Evolutionary conservation across 352 stramenopile species (phyloP).

Genomic region (Saprolegnia parasitica): DNA sequence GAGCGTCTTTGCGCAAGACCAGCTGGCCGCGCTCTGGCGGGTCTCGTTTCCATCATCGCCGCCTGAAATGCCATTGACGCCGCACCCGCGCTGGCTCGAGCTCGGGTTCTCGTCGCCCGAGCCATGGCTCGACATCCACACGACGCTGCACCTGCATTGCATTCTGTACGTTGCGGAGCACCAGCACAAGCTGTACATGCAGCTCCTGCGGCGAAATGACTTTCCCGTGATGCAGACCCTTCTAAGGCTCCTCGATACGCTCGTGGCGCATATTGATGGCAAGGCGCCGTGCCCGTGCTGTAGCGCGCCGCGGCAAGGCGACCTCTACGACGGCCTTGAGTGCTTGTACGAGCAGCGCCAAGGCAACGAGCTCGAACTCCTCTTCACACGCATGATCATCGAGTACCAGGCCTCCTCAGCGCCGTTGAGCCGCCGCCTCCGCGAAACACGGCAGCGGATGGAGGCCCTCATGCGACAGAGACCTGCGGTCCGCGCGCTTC

Average conservation of each 20-base stretch:
- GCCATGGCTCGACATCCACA: conserved; percentile 22
- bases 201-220: conserved; percentile 11
- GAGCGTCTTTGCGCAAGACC: conserved; percentile 23
- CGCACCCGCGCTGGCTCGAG: conserved; percentile 19
- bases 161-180: conserved; percentile 20
- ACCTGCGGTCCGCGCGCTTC: not conserved
- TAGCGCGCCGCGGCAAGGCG: not conserved
- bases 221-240: conserved; percentile 16
- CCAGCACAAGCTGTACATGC: conserved; percentile 20
- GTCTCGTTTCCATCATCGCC: conserved; percentile 17
- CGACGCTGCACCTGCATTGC: conserved; percentile 22
- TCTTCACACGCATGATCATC: conserved; percentile 24
- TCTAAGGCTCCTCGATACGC: conserved; percentile 3
- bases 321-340: conserved; percentile 18
- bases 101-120: conserved; percentile 14
- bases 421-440: not conserved
- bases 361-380: conserved; percentile 13
- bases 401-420: conserved; percentile 11
- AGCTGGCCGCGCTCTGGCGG: conserved; percentile 19
- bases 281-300: conserved; percentile 23
- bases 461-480: conserved; percentile 6
- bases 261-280: conserved; percentile 19
- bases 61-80: conserved; percentile 8
- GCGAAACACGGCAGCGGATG: conserved; percentile 9
- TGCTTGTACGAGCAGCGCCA: conserved; percentile 11